Evolutionary conservation across 345 rosid genomes (phyloP).

Genomic region (Salix koriyanagi): DNA sequence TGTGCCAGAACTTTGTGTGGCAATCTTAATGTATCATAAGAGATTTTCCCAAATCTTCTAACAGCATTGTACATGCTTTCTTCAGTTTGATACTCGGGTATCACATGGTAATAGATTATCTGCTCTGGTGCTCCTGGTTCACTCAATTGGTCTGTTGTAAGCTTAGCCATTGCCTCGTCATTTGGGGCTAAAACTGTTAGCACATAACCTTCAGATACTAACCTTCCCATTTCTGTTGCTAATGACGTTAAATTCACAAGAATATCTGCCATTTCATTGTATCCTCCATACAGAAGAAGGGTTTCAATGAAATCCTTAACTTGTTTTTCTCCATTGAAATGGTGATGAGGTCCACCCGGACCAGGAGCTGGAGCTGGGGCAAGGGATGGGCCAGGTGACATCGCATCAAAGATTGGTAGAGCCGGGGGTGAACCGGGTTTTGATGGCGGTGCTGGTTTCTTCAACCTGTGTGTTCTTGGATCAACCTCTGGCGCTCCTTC

Average conservation of each 20-base stretch:
- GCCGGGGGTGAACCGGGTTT: conserved; percentile 74
- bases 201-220: conserved; percentile 89
- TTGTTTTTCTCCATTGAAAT: conserved; percentile 83
- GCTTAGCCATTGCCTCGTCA: conserved; percentile 96
- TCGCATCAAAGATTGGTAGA: conserved; percentile 73
- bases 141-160: conserved; percentile 79
- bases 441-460: conserved; percentile 46
- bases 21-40: conserved; percentile 74
- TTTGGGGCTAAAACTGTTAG: conserved; percentile 89
- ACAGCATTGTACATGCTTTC: conserved; percentile 98
- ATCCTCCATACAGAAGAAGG: conserved; percentile 83
- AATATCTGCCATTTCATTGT: conserved; percentile 96
- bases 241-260: conserved; percentile 83
- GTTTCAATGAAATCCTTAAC: conserved; percentile 91
- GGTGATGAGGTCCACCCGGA: conserved; percentile 81
- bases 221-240: conserved; percentile 89
- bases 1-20: conserved; percentile 80
- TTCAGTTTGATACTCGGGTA: conserved; percentile 96
- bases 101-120: conserved; percentile 76
- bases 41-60: conserved; percentile 77
- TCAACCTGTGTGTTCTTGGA: conserved; percentile 62
- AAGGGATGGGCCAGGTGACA: conserved; percentile 92
- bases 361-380: conserved; percentile 99
- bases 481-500: conserved; percentile 75
- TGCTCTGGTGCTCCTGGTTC: conserved; percentile 98